Base-by-base conservation (phyloP, 2,329 filamentous ascomycete species). In the Trichoderma atrobrunneum region DNA sequence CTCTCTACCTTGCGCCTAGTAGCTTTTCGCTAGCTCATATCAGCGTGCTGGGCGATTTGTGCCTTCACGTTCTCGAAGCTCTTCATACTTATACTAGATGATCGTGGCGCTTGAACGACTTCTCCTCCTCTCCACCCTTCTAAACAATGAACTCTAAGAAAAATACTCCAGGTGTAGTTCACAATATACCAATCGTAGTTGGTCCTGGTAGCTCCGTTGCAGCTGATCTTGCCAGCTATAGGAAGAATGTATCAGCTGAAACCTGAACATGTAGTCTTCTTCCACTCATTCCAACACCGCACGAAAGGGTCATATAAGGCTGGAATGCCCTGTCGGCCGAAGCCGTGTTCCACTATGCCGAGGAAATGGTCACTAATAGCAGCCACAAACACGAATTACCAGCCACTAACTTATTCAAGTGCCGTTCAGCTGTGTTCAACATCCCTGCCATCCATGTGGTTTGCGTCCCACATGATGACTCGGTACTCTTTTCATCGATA, bases 391-490 rank as follows among this genome's bases (percentile, higher is more conserved):
- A 65, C 14, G 6, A n/a, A n/a, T 10, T 28, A 16, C 7, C 65
- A 34, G 26, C 12, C 26, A 21, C 30, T 34, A 60, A 21, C 7
- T 32, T 51, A 14, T n/a, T 28, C 18, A 54, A 69, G 66, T 21
- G 56, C 66, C 66, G 8, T n/a, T 51, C 36, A 51, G 66, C 66
- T 61, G 36, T 18, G 54, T 8, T 51, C n/a, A n/a, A 36, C 21
- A 69, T 68, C 65, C 54, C 26, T 68, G 65, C n/a, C n/a, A 32
- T 24, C 65, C 65, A 68, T 68, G 54, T 68, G 54, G 36, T 59
- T n/a, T 30, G 21, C 24, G 56, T 34, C 18, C 60, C 60, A 62
- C 60, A 56, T 2, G 21, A 48, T 36, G 30, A 21, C 54, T 68
- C 65, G 11, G 34, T 12, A n/a, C 14, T 43, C 32, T 24, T 54